phyloP scores from a whole-genome alignment of 179 eudicot species.

The Beta lomatogona region DNA sequence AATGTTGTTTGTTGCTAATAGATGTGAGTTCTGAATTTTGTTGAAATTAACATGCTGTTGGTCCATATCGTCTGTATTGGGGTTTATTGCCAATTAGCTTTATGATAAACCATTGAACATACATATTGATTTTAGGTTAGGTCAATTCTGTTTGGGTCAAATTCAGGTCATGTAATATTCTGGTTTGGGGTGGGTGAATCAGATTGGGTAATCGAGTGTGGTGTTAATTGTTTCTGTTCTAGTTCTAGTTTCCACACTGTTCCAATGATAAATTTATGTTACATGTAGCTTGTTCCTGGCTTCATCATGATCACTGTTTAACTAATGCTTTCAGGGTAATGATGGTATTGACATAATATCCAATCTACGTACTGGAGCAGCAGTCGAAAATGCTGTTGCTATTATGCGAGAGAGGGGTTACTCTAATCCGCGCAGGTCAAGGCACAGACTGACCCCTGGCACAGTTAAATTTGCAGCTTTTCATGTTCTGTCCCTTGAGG shows the following conservation, averaged over 20 bases:
- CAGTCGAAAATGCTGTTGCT: constrained; percentile 84
- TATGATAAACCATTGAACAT: background rate
- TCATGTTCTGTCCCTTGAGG: constrained; percentile 87
- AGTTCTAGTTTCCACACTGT: background rate
- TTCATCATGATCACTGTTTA: background rate
- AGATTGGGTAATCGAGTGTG: background rate
- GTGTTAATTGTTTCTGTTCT: background rate
- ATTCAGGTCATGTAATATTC: background rate
- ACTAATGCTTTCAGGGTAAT: constrained; percentile 50
- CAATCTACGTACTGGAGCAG: constrained; percentile 74
- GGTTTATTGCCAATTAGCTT: background rate
- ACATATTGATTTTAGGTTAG: background rate
- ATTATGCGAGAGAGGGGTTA: constrained; percentile 83
- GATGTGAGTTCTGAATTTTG: background rate
- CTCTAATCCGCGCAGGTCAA: constrained; percentile 75
- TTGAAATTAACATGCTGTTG: background rate
- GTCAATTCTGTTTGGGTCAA: background rate
- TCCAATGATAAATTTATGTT: background rate
- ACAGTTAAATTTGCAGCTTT: constrained; percentile 96
- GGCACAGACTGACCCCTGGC: constrained; percentile 96
- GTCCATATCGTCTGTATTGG: background rate
- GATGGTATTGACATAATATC: constrained; percentile 66
- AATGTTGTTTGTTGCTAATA: background rate
- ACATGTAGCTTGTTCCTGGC: constrained; percentile 14
- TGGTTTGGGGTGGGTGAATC: background rate